A percentile compares a stretch with the other conserved stretches of the same genome.
Evolutionary conservation across 331 rosid species (phyloP).

Genomic region (Arachis monticola): DNA sequence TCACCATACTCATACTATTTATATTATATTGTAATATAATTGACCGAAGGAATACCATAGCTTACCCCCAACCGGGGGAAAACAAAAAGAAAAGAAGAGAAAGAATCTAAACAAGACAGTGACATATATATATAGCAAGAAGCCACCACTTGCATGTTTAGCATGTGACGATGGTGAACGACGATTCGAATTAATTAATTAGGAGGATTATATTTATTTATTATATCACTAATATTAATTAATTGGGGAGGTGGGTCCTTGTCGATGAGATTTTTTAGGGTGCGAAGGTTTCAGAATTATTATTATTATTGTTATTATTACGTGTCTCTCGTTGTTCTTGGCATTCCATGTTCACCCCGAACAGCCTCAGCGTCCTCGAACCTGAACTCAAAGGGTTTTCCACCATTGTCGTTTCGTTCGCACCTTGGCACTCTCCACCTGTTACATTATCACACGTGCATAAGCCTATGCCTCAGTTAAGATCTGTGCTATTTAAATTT

Average conservation of each 20-base stretch:
- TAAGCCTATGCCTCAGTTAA: slow-evolving; percentile 29
- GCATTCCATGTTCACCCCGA: slow-evolving; percentile 95
- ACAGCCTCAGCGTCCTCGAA: slow-evolving; percentile 77
- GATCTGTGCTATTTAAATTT: neutral
- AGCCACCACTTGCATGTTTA: slow-evolving; percentile 39
- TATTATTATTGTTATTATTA: neutral
- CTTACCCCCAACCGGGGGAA: slow-evolving; percentile 37
- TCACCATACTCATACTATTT: slow-evolving; percentile 7
- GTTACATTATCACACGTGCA: slow-evolving; percentile 50
- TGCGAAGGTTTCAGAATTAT: slow-evolving; percentile 53
- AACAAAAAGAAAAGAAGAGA: neutral
- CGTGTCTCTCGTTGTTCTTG: slow-evolving; percentile 27
- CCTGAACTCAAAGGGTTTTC: slow-evolving; percentile 54
- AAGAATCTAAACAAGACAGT: slow-evolving; percentile 34
- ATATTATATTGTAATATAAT: neutral
- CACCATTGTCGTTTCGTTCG: slow-evolving; percentile 52
- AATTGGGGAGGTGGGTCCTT: slow-evolving; percentile 39
- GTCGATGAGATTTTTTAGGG: slow-evolving; percentile 52
- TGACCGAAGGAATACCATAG: slow-evolving; percentile 30
- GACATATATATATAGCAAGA: slow-evolving; percentile 9
- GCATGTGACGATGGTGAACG: slow-evolving; percentile 56
- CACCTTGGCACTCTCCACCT: slow-evolving; percentile 53
- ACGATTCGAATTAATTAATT: slow-evolving; percentile 41
- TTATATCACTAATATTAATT: neutral
- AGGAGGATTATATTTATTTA: slow-evolving; percentile 9